Evolutionary conservation across 2,329 filamentous ascomycete genomes (phyloP), one percentile per base, ranked within the genome.

Genomic region (Gliomastix tumulicola): DNA sequence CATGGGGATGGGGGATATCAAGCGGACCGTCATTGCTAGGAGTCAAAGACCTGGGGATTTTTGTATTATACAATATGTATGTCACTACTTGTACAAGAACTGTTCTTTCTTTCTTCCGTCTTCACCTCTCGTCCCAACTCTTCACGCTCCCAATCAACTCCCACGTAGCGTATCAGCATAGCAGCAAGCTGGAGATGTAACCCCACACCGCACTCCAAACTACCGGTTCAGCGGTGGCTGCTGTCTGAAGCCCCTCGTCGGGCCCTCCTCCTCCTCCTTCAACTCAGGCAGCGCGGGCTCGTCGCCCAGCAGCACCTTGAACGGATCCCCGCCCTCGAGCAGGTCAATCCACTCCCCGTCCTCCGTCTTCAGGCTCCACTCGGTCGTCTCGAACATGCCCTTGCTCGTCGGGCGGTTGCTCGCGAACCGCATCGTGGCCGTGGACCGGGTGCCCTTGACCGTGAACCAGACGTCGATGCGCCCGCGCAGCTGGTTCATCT

Each of bases 401-500:
- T 75, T 74, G 39, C 67, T 48, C 7, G 61, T 63, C 47, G 74
- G 79, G 54, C 92, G 74, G 55, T 75, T 69, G 66, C 86, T 92
- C 48, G 71, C 76, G 61, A 98, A 94, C 53, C 77, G 75, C 76
- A 96, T 92, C 55, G 79, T 71, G 7, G 80, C 92, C 47, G 69
- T 65, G 40, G 63, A 68, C 55, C 71, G 79, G 21, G 79, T 86
- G 28, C 92, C 92, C 63, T 85, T 87, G 20, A 98, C 92, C 63
- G 77, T 73, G 60, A 95, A 97, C 38, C 66, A 67, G 41, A 98
- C 86, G 68, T 97, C 74, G 57, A 98, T 95, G 50, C 79, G 72
- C 18, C 92, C 92, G 62, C 90, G 88, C 57, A 97, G 64, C 69
- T 95, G 90, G 65, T 96, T 94, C 74, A 98, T 84, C 66, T 88